These are phyloP conservation scores for Angomonas ambiguus DNA, from an alignment of 208 protist genomes.

Conservation along the genomic window DNA sequence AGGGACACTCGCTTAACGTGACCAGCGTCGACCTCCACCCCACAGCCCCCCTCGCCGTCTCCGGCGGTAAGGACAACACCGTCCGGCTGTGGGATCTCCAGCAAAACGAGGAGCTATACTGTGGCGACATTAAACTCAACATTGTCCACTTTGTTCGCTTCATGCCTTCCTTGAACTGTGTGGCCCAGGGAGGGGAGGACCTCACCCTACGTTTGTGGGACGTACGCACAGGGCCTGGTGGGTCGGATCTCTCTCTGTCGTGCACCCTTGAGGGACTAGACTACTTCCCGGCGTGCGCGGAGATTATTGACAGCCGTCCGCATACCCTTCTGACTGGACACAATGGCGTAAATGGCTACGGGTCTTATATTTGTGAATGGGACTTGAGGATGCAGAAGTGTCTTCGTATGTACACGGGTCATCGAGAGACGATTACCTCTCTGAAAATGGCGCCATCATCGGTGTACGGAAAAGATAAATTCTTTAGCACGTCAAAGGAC, in stretches of 20 bases:
- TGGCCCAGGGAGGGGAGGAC: constrained; percentile 70
- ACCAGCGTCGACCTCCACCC: constrained; percentile 36
- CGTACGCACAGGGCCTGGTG: constrained; percentile 33
- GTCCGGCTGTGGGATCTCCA: constrained; percentile 68
- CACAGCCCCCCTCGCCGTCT: constrained; percentile 34
- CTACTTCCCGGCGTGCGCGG: constrained; percentile 61
- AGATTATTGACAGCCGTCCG: constrained; percentile 22
- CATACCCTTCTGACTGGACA: constrained; percentile 59
- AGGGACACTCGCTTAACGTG: constrained; percentile 60
- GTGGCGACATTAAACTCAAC: constrained; percentile 68
- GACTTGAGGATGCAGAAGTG: constrained; percentile 56
- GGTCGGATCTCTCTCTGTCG: constrained; percentile 32
- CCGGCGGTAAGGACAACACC: constrained; percentile 76
- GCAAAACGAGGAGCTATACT: constrained; percentile 45
- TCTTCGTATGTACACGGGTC: constrained; percentile 40
- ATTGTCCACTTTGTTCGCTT: constrained; percentile 68
- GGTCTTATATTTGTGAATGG: constrained; percentile 61
- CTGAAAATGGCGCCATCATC: constrained; percentile 25
- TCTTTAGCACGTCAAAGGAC: constrained; percentile 58
- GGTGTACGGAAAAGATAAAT: constrained; percentile 26
- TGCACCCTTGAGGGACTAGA: constrained; percentile 51
- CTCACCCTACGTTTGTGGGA: constrained; percentile 68
- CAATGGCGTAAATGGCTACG: constrained; percentile 63
- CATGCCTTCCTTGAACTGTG: constrained; percentile 47
- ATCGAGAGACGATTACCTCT: constrained; percentile 39